A percentile compares a stretch with the other conserved stretches of the same genome.
Evolutionary conservation across 257 asterid species (phyloP).

Genomic region (Capsicum rhomboideum): DNA sequence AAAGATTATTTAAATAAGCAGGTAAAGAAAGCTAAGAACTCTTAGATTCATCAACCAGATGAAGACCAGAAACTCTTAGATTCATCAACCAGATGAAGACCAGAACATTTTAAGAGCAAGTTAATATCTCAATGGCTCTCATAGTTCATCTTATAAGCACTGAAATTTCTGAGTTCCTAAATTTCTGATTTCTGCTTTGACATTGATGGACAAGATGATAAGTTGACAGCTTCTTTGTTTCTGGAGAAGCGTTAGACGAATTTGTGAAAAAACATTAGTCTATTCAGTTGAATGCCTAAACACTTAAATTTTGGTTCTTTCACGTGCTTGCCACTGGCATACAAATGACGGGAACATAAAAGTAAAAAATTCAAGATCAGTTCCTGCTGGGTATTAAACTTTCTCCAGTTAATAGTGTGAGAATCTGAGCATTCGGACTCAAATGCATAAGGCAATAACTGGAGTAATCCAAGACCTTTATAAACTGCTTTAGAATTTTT

Average conservation of each 20-base stretch:
- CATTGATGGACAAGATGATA: not conserved
- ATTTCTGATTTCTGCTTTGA: not conserved
- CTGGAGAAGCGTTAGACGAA: not conserved
- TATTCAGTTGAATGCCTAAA: not conserved
- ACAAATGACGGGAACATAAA: not conserved
- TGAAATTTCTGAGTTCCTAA: too few species aligned
- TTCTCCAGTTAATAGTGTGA: not conserved
- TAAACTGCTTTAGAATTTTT: not conserved
- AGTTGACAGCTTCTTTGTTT: not conserved
- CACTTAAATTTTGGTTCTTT: not conserved
- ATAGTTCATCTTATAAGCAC: not conserved
- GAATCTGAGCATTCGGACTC: not conserved
- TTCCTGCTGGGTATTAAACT: not conserved
- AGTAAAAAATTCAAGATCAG: not conserved
- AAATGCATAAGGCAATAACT: not conserved
- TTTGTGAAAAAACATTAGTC: not conserved
- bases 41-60: not conserved
- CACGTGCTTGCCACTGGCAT: not conserved
- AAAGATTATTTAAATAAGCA: not conserved
- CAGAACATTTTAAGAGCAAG: not conserved
- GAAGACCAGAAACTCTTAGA: not conserved
- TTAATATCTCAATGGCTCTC: not conserved
- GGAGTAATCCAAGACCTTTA: not conserved
- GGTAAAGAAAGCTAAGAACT: not conserved
- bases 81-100: not conserved